Evolutionary conservation across 108 stramenopile genomes (phyloP).

Genomic region (Aureococcus anophagefferens): DNA sequence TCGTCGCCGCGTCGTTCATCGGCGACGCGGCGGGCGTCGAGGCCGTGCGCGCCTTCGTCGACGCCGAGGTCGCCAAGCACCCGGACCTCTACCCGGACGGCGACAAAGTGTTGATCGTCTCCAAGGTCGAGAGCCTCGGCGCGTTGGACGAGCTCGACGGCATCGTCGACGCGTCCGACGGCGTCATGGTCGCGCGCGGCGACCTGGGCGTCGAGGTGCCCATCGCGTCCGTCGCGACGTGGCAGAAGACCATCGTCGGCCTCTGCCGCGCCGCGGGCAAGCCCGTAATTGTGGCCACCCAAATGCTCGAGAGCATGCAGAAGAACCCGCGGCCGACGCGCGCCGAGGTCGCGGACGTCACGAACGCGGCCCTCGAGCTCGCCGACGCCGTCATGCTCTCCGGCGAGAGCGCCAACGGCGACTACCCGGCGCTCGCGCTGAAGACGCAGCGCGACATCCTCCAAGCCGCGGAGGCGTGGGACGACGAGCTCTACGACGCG

Average conservation of each 20-base stretch:
- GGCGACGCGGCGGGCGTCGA: slow-evolving; percentile 68
- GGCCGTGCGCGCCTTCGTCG: slow-evolving; percentile 66
- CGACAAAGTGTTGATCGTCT: slow-evolving; percentile 46
- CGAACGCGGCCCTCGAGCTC: slow-evolving; percentile 15
- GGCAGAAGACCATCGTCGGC: slow-evolving; percentile 95
- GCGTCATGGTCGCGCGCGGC: slow-evolving; percentile 70
- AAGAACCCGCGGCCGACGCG: slow-evolving; percentile 39
- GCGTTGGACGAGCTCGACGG: slow-evolving; percentile 76
- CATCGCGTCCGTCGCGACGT: slow-evolving; percentile 80
- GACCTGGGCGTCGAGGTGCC: slow-evolving; percentile 89
- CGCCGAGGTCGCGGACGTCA: slow-evolving; percentile 25
- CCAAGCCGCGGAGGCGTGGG: neutral
- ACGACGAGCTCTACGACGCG: too few relatives aligned
- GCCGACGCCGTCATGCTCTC: slow-evolving; percentile 42
- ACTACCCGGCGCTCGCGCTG: slow-evolving; percentile 33
- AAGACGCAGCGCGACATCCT: neutral
- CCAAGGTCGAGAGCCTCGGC: slow-evolving; percentile 63
- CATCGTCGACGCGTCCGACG: slow-evolving; percentile 70
- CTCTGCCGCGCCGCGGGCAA: slow-evolving; percentile 79
- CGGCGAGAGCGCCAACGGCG: slow-evolving; percentile 47
- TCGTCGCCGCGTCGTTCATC: slow-evolving; percentile 79
- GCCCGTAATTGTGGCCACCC: slow-evolving; percentile 43
- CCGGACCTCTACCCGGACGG: neutral
- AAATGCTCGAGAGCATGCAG: slow-evolving; percentile 38
- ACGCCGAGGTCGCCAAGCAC: neutral